Evolutionary conservation across 805 yeast genomes (phyloP).

Genomic region (Candida dajiaensis): DNA sequence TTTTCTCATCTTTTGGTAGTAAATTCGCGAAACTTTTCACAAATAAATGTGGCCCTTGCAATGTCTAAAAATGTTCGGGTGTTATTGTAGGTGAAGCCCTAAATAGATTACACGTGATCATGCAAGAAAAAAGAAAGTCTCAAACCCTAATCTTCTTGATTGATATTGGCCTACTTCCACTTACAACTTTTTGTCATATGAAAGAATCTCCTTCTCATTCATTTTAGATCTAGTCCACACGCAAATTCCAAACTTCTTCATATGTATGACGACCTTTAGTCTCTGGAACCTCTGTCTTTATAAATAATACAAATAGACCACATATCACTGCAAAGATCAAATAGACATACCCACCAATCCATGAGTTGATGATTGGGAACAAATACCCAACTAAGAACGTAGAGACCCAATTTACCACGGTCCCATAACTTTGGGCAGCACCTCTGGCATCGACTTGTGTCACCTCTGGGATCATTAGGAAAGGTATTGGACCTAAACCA

Average conservation of each 20-base stretch:
- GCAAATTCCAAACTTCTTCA: conserved; percentile 58
- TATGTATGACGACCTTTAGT: conserved; percentile 62
- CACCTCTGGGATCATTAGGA: conserved; percentile 81
- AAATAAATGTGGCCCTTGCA: too few relatives aligned
- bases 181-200: too few relatives aligned
- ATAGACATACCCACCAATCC: conserved; percentile 76
- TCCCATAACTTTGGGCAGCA: conserved; percentile 89
- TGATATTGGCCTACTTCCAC: too few relatives aligned
- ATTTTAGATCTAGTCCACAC: conserved; percentile 15
- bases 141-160: too few relatives aligned
- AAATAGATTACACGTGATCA: too few relatives aligned
- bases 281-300: conserved; percentile 56
- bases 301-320: conserved; percentile 41
- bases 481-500: conserved; percentile 96
- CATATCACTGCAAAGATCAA: conserved; percentile 62
- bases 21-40: too few relatives aligned
- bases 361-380: conserved; percentile 66
- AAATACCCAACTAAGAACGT: conserved; percentile 76
- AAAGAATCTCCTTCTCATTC: too few relatives aligned
- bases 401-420: conserved; percentile 85
- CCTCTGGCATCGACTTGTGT: conserved; percentile 76
- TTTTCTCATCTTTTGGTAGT: too few relatives aligned
- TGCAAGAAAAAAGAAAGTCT: too few relatives aligned
- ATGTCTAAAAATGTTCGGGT: neutral
- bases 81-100: neutral